Evolutionary conservation across 441 rosid species (phyloP).

Genomic region (Mallotus repandus): DNA sequence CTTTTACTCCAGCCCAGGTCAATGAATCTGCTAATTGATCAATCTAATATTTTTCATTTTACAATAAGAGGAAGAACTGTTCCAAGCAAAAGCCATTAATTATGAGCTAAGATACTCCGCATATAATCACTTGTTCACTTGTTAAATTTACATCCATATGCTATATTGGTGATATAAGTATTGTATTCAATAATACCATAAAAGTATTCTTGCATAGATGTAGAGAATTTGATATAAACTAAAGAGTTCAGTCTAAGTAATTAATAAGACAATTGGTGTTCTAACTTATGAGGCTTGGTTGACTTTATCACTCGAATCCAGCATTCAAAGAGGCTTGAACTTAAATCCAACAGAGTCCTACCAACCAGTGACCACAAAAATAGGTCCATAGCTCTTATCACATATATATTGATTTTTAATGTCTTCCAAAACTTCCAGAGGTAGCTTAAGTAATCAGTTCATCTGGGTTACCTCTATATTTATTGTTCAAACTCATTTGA

Average conservation of each 20-base stretch:
- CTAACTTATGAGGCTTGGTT: too few relatives aligned
- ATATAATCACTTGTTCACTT: background rate
- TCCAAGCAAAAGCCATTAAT: background rate
- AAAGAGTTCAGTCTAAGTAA: too few relatives aligned
- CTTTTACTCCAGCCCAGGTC: background rate
- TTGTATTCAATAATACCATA: too few relatives aligned
- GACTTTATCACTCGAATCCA: background rate
- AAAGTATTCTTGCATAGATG: too few relatives aligned
- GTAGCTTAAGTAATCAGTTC: conserved; percentile 2
- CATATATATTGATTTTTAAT: background rate
- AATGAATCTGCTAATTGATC: background rate
- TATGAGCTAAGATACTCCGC: background rate
- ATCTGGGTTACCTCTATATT: background rate
- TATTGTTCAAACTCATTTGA: background rate
- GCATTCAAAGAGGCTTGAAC: background rate
- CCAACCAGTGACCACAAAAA: background rate
- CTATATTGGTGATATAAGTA: too few relatives aligned
- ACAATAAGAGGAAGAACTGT: background rate
- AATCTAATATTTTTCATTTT: background rate
- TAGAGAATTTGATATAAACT: too few relatives aligned
- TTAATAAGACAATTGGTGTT: too few relatives aligned
- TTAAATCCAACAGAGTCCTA: background rate
- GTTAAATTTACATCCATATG: background rate
- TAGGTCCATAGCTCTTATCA: background rate
- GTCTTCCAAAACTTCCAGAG: background rate